Conservation (phyloP, 208 protist genomes). For the Leptomonas seymouri region DNA sequence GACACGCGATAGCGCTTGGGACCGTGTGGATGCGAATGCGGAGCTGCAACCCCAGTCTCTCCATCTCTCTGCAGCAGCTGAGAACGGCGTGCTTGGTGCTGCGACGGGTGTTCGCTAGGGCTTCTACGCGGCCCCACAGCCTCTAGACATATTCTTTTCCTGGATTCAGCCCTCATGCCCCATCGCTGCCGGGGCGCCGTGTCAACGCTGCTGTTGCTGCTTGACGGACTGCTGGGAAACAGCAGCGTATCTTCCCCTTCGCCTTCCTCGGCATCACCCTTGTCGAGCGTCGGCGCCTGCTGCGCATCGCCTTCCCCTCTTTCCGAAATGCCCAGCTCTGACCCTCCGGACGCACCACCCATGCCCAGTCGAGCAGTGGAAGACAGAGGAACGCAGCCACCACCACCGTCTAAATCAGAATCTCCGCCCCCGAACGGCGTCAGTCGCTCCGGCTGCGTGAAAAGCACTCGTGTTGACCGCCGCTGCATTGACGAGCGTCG, state of each 20-base stretch:
- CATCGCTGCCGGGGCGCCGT: neutral
- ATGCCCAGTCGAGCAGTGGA: too few relatives aligned
- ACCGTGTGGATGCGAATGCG: neutral
- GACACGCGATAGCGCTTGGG: neutral
- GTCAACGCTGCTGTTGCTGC: neutral
- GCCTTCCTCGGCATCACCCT: constrained; percentile 5
- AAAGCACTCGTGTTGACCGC: constrained; percentile 9
- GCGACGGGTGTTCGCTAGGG: neutral
- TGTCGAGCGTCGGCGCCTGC: neutral
- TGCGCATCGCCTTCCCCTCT: neutral
- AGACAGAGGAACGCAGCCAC: too few relatives aligned
- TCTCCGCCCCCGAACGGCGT: neutral
- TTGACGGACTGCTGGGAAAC: constrained; percentile 16
- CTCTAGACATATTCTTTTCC: neutral
- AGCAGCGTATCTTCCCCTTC: constrained; percentile 17
- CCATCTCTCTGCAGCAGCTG: too few relatives aligned
- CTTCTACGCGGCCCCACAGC: neutral
- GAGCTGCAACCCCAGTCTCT: neutral
- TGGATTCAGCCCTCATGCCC: neutral
- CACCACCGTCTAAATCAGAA: neutral
- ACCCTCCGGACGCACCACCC: too few relatives aligned
- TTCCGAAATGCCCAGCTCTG: neutral
- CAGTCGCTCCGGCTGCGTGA: constrained; percentile 24
- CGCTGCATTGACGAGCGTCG: neutral
- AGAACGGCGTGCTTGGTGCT: neutral